A percentile compares a stretch with the other conserved stretches of the same genome.
These are phyloP conservation scores for Penicillium coffeae DNA, from an alignment of 495 filamentous ascomycete species.

Conservation along the genomic window DNA sequence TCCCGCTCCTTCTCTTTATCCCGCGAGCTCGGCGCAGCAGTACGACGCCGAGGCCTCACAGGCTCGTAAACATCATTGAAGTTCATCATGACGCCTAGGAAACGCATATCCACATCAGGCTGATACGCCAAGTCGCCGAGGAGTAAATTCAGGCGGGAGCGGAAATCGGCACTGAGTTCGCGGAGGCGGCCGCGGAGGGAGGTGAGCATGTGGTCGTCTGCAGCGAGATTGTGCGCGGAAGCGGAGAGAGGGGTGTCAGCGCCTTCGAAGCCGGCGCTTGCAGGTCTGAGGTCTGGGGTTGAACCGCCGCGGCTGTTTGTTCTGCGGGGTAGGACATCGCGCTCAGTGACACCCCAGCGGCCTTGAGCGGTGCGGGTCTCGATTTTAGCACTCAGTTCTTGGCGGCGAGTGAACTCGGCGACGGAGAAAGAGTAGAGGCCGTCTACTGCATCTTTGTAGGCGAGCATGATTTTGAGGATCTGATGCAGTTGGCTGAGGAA, in stretches of 20 bases:
- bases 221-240: slow-evolving; percentile 28
- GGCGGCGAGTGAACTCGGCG: slow-evolving; percentile 84
- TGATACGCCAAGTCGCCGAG: slow-evolving; percentile 89
- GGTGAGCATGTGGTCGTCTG: slow-evolving; percentile 67
- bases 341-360: slow-evolving; percentile 61
- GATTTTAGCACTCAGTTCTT: slow-evolving; percentile 75
- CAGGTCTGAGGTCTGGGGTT: slow-evolving; percentile 28
- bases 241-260: slow-evolving; percentile 32
- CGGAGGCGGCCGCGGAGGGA: slow-evolving; percentile 67
- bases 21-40: slow-evolving; percentile 21
- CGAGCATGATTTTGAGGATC: slow-evolving; percentile 89
- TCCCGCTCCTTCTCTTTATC: slow-evolving; percentile 36
- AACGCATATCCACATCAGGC: slow-evolving; percentile 91
- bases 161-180: slow-evolving; percentile 70
- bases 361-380: slow-evolving; percentile 58
- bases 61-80: slow-evolving; percentile 96
- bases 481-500: slow-evolving; percentile 91
- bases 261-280: slow-evolving; percentile 25
- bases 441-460: slow-evolving; percentile 90
- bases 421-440: slow-evolving; percentile 92
- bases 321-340: slow-evolving; percentile 37
- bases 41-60: slow-evolving; percentile 51
- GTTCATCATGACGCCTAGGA: slow-evolving; percentile 95
- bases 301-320: slow-evolving; percentile 23
- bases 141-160: slow-evolving; percentile 67